Conservation (phyloP, 2,329 filamentous ascomycete genomes). For the Aureobasidium sp. region DNA sequence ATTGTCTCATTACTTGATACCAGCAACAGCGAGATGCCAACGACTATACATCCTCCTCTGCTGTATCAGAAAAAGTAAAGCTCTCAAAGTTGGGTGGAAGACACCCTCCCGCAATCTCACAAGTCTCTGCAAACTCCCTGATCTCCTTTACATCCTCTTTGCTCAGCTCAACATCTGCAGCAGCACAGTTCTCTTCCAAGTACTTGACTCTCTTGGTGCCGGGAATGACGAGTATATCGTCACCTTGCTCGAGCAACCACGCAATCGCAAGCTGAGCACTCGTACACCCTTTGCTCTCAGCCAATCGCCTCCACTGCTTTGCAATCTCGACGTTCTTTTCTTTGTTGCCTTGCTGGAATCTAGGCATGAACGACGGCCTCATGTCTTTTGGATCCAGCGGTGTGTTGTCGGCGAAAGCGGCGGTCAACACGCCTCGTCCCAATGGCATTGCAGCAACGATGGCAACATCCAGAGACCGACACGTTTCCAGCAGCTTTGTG, state of each 20-base stretch:
- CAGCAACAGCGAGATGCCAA: no score
- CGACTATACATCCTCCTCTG: slow-evolving; percentile 17
- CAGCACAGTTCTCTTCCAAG: slow-evolving; percentile 24
- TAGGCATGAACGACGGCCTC: slow-evolving; percentile 26
- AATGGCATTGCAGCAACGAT: slow-evolving; percentile 37
- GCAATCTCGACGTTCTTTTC: slow-evolving; percentile 29
- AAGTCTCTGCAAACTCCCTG: slow-evolving; percentile 25
- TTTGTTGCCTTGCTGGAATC: slow-evolving; percentile 26
- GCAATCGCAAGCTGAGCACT: slow-evolving; percentile 27
- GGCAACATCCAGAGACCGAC: slow-evolving; percentile 42
- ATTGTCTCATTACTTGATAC: no score
- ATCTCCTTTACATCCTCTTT: slow-evolving; percentile 25
- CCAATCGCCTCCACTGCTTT: slow-evolving; percentile 22
- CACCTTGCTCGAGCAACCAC: slow-evolving; percentile 28
- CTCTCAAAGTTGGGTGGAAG: slow-evolving; percentile 33
- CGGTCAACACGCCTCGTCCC: slow-evolving; percentile 39
- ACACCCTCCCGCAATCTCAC: slow-evolving; percentile 29
- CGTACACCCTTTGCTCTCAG: slow-evolving; percentile 26
- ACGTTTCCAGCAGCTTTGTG: slow-evolving; percentile 37
- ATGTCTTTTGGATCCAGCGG: slow-evolving; percentile 32
- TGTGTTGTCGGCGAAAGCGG: slow-evolving; percentile 27
- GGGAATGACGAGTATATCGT: slow-evolving; percentile 23
- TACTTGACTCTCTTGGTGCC: slow-evolving; percentile 26
- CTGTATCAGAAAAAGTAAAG: slow-evolving; percentile 35
- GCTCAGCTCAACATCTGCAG: slow-evolving; percentile 22